Conservation (phyloP, 2,329 filamentous ascomycete species). For the Zymoseptoria passerinii region DNA sequence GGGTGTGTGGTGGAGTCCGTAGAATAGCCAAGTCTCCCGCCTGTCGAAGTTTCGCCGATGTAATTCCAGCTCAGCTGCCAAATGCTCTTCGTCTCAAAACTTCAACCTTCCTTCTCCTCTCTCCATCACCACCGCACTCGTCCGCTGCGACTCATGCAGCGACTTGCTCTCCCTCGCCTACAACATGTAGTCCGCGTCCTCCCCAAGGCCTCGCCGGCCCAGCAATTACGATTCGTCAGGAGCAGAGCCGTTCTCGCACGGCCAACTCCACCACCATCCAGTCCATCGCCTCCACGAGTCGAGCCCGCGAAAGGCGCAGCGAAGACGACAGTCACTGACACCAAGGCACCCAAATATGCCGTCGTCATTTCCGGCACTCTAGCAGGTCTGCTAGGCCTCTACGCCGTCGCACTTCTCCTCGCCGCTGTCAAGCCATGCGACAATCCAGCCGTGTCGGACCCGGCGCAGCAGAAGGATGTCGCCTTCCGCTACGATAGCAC, state of each 20-base stretch:
- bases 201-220: background rate
- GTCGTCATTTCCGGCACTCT: constrained; percentile 26
- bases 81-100: background rate
- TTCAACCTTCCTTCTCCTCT: background rate
- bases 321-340: background rate
- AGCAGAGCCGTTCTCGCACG: background rate
- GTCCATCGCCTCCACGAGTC: background rate
- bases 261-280: background rate
- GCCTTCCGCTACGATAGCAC: constrained; percentile 39
- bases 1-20: background rate
- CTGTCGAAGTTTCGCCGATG: background rate
- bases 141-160: constrained; percentile 14
- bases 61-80: background rate
- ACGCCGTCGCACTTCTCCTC: constrained; percentile 32
- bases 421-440: constrained; percentile 20
- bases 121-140: background rate
- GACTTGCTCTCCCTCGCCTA: constrained; percentile 3
- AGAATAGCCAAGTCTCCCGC: background rate
- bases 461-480: constrained; percentile 32
- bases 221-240: background rate
- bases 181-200: constrained; percentile 17
- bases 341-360: background rate
- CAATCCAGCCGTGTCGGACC: constrained; percentile 18
- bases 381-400: constrained; percentile 35
- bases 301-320: background rate